Evolutionary conservation across 345 rosid genomes (phyloP), one percentile per base, ranked within the genome.

Genomic region (Erysimum cheiranthoides): DNA sequence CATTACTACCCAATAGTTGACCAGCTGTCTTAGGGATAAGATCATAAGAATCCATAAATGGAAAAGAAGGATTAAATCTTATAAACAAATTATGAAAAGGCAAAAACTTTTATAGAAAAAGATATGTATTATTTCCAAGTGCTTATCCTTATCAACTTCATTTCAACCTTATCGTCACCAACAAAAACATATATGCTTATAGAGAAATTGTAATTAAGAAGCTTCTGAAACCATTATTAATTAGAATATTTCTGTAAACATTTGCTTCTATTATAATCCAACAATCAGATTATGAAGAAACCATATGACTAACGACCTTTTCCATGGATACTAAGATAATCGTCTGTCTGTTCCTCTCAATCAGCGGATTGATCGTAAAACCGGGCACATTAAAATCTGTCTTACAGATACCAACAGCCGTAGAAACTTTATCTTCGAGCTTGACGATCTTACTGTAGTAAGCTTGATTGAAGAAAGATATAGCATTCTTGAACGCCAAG

Each of bases 381-480:
- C 67, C 51, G 0, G 73, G 49, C 9, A 77, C 67, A 38, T 5
- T 47, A 10, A 71, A 71, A 47, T 49, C 49, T 7, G 76, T 56
- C 68, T 77, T 77, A 56, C 80, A 77, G 0, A 77, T 30, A 56
- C 53, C 40, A 56, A 77, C 32, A 40, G 47, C 71, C 2, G 0
- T 32, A 5, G 56, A 57, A 71, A 77, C 40, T 0, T n/a, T 14
- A 11, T 40, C 31, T 39, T 51, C 8, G 28, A 71, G 31, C 10
- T 18, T 18, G 18, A 16, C 25, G 10, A 77, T 45, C 21, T 64
- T 21, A 47, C 16, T 25, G 47, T 77, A 77, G 1, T n/a, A 0
- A 25, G 38, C 61, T 59, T 71, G 31, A 10, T 49, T 12, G 9
- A 65, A 65, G 50, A 10, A 71, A 57, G 73, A 49, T 0, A 65